Base-by-base conservation (phyloP, 768 basidiomycete genomes). In the Psilocybe subaeruginosa region DNA sequence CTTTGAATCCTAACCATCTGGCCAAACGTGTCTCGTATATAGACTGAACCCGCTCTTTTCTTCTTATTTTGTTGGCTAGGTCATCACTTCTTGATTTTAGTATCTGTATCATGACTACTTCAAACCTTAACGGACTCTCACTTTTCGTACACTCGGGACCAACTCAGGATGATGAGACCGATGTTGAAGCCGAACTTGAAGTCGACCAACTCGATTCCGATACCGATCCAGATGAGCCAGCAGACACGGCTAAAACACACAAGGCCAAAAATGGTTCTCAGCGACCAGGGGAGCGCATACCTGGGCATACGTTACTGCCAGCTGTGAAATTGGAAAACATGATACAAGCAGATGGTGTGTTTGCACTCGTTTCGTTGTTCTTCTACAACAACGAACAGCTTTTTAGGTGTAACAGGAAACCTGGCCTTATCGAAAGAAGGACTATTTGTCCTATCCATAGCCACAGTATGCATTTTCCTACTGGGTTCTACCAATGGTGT, bases 361-460 rank as follows among this genome's bases (percentile, higher is more conserved):
- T 58, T 37, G 37, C 14, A 23, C 62, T 31, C 43, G 17, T 31
- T 16, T 45, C 50, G 46, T 46, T 23, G 48, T 59, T 48, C 58
- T 54, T 60, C 60, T 33, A 55, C 50, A 61, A 61, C n/a, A 45
- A 27, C 33, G n/a, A 59, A 19, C 30, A 49, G 16, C 16, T 45
- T 14, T 57, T 19, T 66, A 88, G 86, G 86, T 43, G 81, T 85
- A 46, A 85, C 83, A 37, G 83, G 84, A 3, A 83, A 80, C 61
- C 77, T 92, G 67, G 83, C 86, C 9, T 76, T 92, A 72, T 92
- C 91, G 11, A 91, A 87, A 66, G 91, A 92, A 69, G 91, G 87
- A 1, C 74, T 88, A 6, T 93, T 89, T 67, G 73, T 93, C 59
- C 73, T 95, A 23, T 88, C 91, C 8, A 76, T 90, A 61, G 92